These are phyloP conservation scores for Cercis canadensis DNA, from an alignment of 306 rosid genomes.

Conservation along the genomic window DNA sequence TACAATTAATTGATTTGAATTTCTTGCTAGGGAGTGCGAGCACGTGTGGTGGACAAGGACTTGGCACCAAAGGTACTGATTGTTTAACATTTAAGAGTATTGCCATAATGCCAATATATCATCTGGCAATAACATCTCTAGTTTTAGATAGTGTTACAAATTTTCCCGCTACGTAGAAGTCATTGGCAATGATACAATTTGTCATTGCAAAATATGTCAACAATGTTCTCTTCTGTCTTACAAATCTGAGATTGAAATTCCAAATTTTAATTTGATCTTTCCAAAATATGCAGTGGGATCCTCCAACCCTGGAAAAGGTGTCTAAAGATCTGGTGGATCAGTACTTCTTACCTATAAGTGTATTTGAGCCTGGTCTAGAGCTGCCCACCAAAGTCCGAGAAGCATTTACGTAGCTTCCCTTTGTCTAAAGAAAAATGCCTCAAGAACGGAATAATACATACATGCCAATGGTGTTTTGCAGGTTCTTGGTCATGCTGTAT, in stretches of 20 bases:
- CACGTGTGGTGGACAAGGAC: slow-evolving; percentile 85
- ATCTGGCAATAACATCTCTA: not conserved
- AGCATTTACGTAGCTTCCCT: slow-evolving; percentile 57
- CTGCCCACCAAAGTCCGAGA: slow-evolving; percentile 73
- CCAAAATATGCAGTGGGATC: slow-evolving; percentile 81
- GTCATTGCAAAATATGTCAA: too few species aligned
- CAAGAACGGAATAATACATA: not conserved
- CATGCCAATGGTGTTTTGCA: slow-evolving; percentile 27
- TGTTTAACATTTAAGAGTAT: too few species aligned
- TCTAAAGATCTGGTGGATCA: slow-evolving; percentile 81
- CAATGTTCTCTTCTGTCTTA: too few species aligned
- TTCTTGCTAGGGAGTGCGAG: slow-evolving; percentile 77
- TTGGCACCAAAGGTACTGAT: slow-evolving; percentile 87
- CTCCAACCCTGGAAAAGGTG: slow-evolving; percentile 84
- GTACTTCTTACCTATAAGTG: slow-evolving; percentile 69
- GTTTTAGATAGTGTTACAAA: not conserved
- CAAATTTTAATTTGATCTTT: slow-evolving; percentile 11
- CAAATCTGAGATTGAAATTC: not conserved
- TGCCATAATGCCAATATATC: not conserved
- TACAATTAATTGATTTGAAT: slow-evolving; percentile 32
- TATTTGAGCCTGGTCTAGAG: slow-evolving; percentile 73
- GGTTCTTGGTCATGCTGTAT: slow-evolving; percentile 20
- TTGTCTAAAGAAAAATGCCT: not conserved
- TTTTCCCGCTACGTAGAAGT: not conserved
- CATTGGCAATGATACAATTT: not conserved